These are phyloP conservation scores for Tricholoma hemisulphureum DNA, from an alignment of 768 basidiomycete genomes.

Conservation along the genomic window DNA sequence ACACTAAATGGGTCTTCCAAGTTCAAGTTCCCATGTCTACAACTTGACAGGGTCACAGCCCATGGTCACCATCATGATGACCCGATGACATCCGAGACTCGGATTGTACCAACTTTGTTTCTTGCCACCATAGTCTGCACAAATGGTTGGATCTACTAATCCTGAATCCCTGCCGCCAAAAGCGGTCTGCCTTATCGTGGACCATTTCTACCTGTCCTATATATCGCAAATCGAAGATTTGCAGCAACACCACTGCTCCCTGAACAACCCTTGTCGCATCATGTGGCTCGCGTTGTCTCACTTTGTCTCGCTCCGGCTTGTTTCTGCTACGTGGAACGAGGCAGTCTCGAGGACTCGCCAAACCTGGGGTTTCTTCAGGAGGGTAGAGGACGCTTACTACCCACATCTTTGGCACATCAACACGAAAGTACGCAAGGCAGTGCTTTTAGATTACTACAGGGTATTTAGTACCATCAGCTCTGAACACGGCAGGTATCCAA, in stretches of 20 bases:
- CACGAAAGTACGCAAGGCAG: slow-evolving; percentile 23
- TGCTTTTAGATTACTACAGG: slow-evolving; percentile 25
- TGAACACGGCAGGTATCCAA: slow-evolving; percentile 27
- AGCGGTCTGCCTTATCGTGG: slow-evolving; percentile 9
- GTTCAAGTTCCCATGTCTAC: too few relatives aligned
- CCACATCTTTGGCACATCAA: slow-evolving; percentile 33
- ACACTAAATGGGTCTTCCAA: too few relatives aligned
- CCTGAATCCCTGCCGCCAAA: slow-evolving; percentile 5
- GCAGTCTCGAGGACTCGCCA: slow-evolving; percentile 7
- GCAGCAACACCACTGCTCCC: slow-evolving; percentile 21
- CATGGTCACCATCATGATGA: too few relatives aligned
- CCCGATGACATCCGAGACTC: too few relatives aligned
- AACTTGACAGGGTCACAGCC: too few relatives aligned
- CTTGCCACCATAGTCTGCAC: too few relatives aligned
- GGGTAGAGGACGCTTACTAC: slow-evolving; percentile 29
- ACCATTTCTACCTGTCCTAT: not conserved
- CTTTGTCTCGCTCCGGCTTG: slow-evolving; percentile 16
- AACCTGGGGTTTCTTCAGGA: slow-evolving; percentile 15
- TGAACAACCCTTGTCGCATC: slow-evolving; percentile 13
- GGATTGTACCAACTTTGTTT: too few relatives aligned
- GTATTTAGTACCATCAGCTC: slow-evolving; percentile 26
- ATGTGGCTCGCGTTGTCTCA: slow-evolving; percentile 8
- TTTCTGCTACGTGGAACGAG: slow-evolving; percentile 22
- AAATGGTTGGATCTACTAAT: not conserved
- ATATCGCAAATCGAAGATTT: not conserved